Evolutionary conservation across 306 rosid genomes (phyloP), one percentile per base, ranked within the genome.

Genomic region (Gillenia trifoliata): DNA sequence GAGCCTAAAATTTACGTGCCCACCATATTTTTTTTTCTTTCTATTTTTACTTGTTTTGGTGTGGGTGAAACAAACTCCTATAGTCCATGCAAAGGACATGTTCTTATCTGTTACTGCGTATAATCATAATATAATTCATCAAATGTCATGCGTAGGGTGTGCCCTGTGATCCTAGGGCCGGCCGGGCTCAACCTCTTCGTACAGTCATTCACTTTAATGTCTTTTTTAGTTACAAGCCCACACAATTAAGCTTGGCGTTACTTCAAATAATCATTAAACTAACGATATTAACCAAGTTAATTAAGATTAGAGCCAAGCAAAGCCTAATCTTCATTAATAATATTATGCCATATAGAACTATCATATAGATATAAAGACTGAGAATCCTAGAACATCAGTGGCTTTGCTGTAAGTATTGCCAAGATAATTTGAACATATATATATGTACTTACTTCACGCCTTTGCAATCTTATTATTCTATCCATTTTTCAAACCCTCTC

Each of bases 401-500:
- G 60, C 72, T 70, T 71, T 56, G 80, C 70, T 62, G 61, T 31
- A 66, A 71, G 80, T 72, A 55, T 74, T 50, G 34, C 80, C 64
- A 38, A 66, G 45, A 47, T 2, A 10, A 40, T 69, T 60, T 80
- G 25, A 56, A 70, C 60, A 20, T 38, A 8, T 38, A 38, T 38
- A 38, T n/a, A n/a, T n/a, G n/a, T 30, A 50, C 38, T 78, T 79
- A 45, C 81, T 79, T 83, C 68, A 83, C 83, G 83, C 78, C 75
- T 66, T 78, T 78, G 75, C 72, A 73, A 55, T 15, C 61, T 57
- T 16, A 56, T 16, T 11, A 20, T 50, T 54, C 11, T 22, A 13
- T 31, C 20, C 8, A 3, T 56, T 33, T 59, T 30, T 19, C 28
- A 9, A 40, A 70, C 11, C 15, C 55, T 26, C 73, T 62, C 43